Conservation (phyloP, 1,139 yeast genomes). For the Sugiyamaella castrensis region DNA sequence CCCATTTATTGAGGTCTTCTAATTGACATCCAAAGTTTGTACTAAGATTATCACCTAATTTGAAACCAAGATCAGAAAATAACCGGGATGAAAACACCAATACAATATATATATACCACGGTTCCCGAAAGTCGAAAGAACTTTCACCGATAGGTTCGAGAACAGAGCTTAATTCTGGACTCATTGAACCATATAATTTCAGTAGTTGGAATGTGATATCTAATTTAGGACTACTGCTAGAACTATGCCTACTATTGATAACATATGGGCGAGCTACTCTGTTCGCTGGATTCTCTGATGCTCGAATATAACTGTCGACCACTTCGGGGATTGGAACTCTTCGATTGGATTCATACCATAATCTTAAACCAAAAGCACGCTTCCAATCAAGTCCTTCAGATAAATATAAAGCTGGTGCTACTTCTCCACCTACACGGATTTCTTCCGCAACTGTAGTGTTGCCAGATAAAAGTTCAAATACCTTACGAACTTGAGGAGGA, state of each 20-base stretch:
- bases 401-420: slow-evolving; percentile 37
- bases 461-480: slow-evolving; percentile 68
- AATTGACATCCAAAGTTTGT: slow-evolving; percentile 54
- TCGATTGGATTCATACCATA: slow-evolving; percentile 59
- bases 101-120: slow-evolving; percentile 57
- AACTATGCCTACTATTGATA: background rate
- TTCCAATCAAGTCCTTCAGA: slow-evolving; percentile 62
- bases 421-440: slow-evolving; percentile 36
- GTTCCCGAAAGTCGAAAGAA: slow-evolving; percentile 40
- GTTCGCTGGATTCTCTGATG: slow-evolving; percentile 25
- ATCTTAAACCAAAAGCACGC: slow-evolving; percentile 52
- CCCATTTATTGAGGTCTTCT: slow-evolving; percentile 47
- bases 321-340: slow-evolving; percentile 39
- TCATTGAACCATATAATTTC: slow-evolving; percentile 44
- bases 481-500: slow-evolving; percentile 53
- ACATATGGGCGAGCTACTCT: slow-evolving; percentile 27
- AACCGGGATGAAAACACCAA: slow-evolving; percentile 30
- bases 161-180: slow-evolving; percentile 27
- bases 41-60: slow-evolving; percentile 47
- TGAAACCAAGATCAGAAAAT: slow-evolving; percentile 21
- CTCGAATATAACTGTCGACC: slow-evolving; percentile 33
- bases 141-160: slow-evolving; percentile 18
- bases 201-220: slow-evolving; percentile 40
- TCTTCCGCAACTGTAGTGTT: slow-evolving; percentile 28
- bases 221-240: background rate